Evolutionary conservation across 768 basidiomycete species (phyloP), one percentile per base, ranked within the genome.

Genomic region (Dentipellis fragilis): DNA sequence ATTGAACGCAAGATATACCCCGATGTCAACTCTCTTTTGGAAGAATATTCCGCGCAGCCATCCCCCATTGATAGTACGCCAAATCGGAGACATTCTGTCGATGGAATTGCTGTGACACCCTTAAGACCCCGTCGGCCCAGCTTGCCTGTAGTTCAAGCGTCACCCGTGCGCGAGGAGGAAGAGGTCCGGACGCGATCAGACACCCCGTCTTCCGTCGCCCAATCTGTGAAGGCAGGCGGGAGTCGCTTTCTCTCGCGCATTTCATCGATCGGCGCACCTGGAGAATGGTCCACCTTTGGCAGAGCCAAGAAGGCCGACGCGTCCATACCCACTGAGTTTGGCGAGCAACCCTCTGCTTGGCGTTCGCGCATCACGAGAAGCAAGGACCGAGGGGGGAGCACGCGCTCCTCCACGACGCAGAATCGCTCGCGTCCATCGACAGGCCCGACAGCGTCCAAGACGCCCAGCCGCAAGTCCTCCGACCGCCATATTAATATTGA

Each of bases 261-360:
- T 16, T 67, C 66, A 50, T 61, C 56, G 47, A 45, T 63, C 22
- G 56, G 62, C 9, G 40, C 56, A 0, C 58, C 63, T 42, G 64
- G 64, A 10, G 68, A 64, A 57, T 72, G 71, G 71, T 64, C 71
- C 22, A 72, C 71, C 11, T 73, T 72, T 63, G 71, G 71, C 29
- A 65, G 68, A 49, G 60, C 55, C 48, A 62, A 61, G 39, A 58
- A 57, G 8, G 62, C 56, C 10, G 61, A 57, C 14, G 37, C 55
- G 4, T 47, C 59, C 21, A 63, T 61, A 38, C 51, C 58, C n/a
- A 57, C 49, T 14, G 59, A 48, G 35, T 55, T 58, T n/a, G 58
- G 64, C 46, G 61, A 54, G 14, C 55, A 54, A 17, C 60, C 55
- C 2, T 66, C 65, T 35, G 63, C 62, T 29, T 52, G 61, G 47